Percentiles rank a stretch among this genome's conserved stretches.
phyloP scores from a whole-genome alignment of 73 alveolate genomes.

The Uronychia binucleata region DNA sequence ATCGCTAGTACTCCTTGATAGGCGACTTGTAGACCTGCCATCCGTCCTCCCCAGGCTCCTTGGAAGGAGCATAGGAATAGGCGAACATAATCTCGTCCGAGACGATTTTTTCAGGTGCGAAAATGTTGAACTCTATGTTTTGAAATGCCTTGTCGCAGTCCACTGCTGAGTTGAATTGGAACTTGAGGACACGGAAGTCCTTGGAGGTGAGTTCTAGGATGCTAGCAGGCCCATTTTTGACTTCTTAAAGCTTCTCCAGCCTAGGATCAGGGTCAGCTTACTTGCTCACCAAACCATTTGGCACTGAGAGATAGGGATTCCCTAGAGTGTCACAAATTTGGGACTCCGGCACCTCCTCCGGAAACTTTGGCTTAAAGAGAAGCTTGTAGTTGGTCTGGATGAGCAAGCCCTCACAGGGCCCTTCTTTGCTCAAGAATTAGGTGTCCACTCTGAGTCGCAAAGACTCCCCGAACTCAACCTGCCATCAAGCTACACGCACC shows the following conservation, averaged over 20 bases:
- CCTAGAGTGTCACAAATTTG: background rate
- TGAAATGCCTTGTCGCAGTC: background rate
- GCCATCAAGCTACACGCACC: no score
- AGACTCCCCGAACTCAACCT: no score
- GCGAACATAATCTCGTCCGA: background rate
- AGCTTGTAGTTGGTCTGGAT: background rate
- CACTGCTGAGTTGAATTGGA: background rate
- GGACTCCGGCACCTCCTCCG: background rate
- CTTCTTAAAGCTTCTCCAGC: background rate
- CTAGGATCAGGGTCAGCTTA: background rate
- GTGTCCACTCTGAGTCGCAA: no score
- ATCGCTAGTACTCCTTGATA: background rate
- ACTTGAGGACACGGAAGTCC: background rate
- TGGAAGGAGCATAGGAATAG: background rate
- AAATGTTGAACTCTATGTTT: background rate
- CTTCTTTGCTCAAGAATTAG: no score
- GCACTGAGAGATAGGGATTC: background rate
- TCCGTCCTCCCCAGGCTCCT: background rate
- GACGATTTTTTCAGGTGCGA: background rate
- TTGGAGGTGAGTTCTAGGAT: background rate
- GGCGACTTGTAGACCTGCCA: background rate
- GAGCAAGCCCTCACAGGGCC: background rate
- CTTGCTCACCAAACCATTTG: background rate
- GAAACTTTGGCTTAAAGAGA: background rate
- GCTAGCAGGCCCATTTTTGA: background rate